Conservation (phyloP, 352 stramenopile species). For the Pythium oligandrum region DNA sequence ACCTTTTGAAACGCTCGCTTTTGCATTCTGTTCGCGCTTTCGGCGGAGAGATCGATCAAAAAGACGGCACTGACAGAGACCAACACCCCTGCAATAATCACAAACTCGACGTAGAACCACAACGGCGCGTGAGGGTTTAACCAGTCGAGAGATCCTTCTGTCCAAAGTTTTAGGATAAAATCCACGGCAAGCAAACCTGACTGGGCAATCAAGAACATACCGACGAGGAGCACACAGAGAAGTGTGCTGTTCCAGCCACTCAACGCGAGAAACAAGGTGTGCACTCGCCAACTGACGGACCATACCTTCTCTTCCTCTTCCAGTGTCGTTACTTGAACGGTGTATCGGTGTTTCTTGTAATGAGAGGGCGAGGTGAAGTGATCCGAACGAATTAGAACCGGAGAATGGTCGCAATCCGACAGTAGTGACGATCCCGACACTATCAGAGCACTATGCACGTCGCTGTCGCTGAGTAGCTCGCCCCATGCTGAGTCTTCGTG, state of each 20-base stretch:
- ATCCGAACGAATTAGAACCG: background rate
- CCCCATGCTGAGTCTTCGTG: no score
- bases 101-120: background rate
- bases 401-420: background rate
- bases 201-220: no score
- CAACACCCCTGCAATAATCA: background rate
- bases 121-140: background rate
- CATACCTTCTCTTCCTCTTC: background rate
- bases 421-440: background rate
- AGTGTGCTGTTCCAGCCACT: no score
- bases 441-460: conserved; percentile 3
- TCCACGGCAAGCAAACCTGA: no score
- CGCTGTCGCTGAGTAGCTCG: conserved; percentile 13
- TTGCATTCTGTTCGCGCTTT: conserved; percentile 6
- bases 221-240: no score
- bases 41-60: conserved; percentile 4
- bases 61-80: background rate
- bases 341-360: background rate
- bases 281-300: no score
- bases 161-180: no score
- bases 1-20: conserved; percentile 3
- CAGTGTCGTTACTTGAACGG: background rate
- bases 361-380: background rate
- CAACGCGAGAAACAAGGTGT: no score
- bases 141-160: background rate